Percentiles rank a stretch among this genome's conserved stretches.
These are phyloP conservation scores for Paramecium caudatum DNA, from an alignment of 73 alveolate species.

Conservation along the genomic window DNA sequence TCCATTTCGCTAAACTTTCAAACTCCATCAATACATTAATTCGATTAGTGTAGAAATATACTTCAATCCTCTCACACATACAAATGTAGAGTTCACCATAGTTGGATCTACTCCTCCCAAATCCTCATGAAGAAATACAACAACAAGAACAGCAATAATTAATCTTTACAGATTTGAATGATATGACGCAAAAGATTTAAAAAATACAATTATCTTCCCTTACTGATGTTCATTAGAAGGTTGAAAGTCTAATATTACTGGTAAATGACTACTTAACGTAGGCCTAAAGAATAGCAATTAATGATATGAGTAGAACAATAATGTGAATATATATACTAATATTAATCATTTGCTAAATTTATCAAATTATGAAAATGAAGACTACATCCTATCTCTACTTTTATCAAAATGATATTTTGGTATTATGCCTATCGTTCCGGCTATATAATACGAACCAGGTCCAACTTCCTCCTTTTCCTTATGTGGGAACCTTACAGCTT, in stretches of 20 bases:
- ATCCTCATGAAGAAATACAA: neutral
- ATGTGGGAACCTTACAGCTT: conserved; percentile 48
- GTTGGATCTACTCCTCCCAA: neutral
- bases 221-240: neutral
- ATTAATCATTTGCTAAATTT: conserved; percentile 25
- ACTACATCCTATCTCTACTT: conserved; percentile 9
- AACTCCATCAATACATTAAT: neutral
- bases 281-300: conserved; percentile 20
- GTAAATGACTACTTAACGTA: neutral
- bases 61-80: neutral
- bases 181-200: conserved; percentile 39
- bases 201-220: neutral
- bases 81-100: conserved; percentile 47
- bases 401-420: conserved; percentile 68
- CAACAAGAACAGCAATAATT: neutral
- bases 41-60: neutral
- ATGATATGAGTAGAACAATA: conserved; percentile 57
- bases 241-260: neutral
- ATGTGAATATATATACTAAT: neutral
- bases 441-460: conserved; percentile 37
- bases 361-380: conserved; percentile 45
- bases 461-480: conserved; percentile 54
- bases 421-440: conserved; percentile 53
- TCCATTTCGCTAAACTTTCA: neutral
- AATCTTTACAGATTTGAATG: neutral